A percentile compares a stretch with the other conserved stretches of the same genome.
These are phyloP conservation scores for Plenodomus tracheiphilus DNA, from an alignment of 2,329 filamentous ascomycete species.

Conservation along the genomic window DNA sequence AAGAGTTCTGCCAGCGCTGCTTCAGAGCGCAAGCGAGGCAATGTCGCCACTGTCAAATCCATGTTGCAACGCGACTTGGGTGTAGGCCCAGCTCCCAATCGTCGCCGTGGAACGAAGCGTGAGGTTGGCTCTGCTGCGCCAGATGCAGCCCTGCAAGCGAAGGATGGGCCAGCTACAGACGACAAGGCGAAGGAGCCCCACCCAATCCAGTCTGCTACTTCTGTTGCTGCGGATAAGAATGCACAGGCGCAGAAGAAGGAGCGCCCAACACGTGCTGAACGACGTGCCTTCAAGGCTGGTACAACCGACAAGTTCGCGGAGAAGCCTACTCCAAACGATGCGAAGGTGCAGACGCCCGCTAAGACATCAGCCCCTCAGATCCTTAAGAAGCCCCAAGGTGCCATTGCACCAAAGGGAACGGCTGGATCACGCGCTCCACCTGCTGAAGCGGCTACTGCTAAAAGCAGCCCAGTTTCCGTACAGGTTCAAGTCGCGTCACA, in stretches of 20 bases:
- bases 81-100: conserved; percentile 51
- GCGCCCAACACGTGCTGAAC: conserved; percentile 43
- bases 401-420: conserved; percentile 35
- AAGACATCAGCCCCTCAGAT: conserved; percentile 42
- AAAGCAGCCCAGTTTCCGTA: conserved; percentile 16
- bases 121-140: conserved; percentile 29
- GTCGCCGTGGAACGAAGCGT: conserved; percentile 45
- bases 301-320: conserved; percentile 38
- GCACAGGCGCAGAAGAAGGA: conserved; percentile 42
- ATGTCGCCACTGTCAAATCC: conserved; percentile 56
- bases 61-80: conserved; percentile 67
- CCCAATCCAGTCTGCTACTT: conserved; percentile 13
- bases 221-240: conserved; percentile 29
- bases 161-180: conserved; percentile 30
- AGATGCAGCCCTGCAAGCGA: conserved; percentile 25
- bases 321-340: conserved; percentile 24
- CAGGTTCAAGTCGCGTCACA: conserved; percentile 21
- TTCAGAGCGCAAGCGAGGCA: conserved; percentile 58
- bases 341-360: conserved; percentile 26
- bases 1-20: conserved; percentile 46
- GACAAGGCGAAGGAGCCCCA: conserved; percentile 35
- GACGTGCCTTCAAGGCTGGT: conserved; percentile 44
- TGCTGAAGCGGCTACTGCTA: conserved; percentile 33
- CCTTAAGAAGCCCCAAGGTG: conserved; percentile 44
- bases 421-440: conserved; percentile 33